These are phyloP conservation scores for Globisporangium alternatum DNA, from an alignment of 352 stramenopile genomes.

Conservation along the genomic window DNA sequence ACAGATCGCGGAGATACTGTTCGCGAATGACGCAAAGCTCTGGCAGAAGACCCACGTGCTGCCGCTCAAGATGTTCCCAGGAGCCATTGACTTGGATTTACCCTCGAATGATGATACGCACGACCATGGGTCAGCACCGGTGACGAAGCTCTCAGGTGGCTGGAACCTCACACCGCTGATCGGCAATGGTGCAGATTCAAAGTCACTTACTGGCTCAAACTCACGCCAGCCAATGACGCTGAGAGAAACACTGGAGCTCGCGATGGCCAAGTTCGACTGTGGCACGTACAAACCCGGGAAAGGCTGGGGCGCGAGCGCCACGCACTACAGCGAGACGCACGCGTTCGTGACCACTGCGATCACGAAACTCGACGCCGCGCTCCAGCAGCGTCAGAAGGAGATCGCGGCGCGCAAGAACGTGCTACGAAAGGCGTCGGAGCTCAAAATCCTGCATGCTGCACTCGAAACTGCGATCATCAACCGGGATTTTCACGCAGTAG, in stretches of 20 bases:
- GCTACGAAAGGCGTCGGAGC: slow-evolving; percentile 39
- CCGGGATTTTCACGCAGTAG: slow-evolving; percentile 37
- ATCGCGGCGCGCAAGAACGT: slow-evolving; percentile 46
- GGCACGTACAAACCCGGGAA: slow-evolving; percentile 25
- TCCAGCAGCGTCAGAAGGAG: slow-evolving; percentile 25
- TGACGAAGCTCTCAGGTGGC: slow-evolving; percentile 24
- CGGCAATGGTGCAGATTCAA: not conserved
- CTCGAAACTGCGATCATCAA: slow-evolving; percentile 47
- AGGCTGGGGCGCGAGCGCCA: slow-evolving; percentile 35
- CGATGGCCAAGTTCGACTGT: slow-evolving; percentile 41
- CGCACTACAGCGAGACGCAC: slow-evolving; percentile 34
- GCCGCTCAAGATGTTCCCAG: slow-evolving; percentile 43
- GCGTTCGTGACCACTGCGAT: slow-evolving; percentile 33
- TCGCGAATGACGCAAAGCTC: slow-evolving; percentile 44
- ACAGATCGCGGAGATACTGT: slow-evolving; percentile 46
- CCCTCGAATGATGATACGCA: slow-evolving; percentile 13
- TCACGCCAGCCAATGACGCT: slow-evolving; percentile 34
- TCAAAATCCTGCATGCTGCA: slow-evolving; percentile 34
- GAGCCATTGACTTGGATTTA: slow-evolving; percentile 11
- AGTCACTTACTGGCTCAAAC: not conserved
- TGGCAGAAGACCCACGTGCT: slow-evolving; percentile 67
- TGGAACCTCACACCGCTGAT: slow-evolving; percentile 53
- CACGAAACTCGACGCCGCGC: slow-evolving; percentile 17
- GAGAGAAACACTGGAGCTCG: slow-evolving; percentile 45
- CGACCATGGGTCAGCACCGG: not conserved